These are phyloP conservation scores for Amanita polypyramis DNA, from an alignment of 768 basidiomycete genomes.

Conservation along the genomic window DNA sequence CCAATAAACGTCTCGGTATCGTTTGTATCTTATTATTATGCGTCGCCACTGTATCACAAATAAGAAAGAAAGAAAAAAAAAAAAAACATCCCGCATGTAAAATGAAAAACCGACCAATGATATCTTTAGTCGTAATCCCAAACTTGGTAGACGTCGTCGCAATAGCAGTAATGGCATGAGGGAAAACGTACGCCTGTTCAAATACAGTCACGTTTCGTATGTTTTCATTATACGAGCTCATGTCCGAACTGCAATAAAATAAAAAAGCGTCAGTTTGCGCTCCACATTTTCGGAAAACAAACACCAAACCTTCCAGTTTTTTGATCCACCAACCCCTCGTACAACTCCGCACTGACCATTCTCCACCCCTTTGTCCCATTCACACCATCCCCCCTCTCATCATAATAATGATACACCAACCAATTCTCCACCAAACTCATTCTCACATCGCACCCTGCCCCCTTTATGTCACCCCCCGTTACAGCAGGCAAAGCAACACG, in stretches of 20 bases:
- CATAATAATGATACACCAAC: constrained; percentile 84
- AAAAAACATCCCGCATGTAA: too few relatives aligned
- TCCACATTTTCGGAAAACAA: background rate
- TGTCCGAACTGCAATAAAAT: constrained; percentile 30
- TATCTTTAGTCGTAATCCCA: constrained; percentile 78
- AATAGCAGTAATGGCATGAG: constrained; percentile 58
- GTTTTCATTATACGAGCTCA: constrained; percentile 38
- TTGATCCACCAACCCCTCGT: constrained; percentile 69
- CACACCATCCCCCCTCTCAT: constrained; percentile 34
- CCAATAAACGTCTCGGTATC: constrained; percentile 61
- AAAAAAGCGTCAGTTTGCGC: background rate
- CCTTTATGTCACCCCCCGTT: constrained; percentile 11
- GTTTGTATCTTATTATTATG: constrained; percentile 63
- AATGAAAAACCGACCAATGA: constrained; percentile 46
- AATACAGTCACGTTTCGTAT: constrained; percentile 43
- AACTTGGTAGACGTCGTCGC: constrained; percentile 75
- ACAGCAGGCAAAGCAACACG: constrained; percentile 41
- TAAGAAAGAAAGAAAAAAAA: too few relatives aligned
- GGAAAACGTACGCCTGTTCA: constrained; percentile 63
- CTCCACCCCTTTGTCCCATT: constrained; percentile 55
- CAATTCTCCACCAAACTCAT: constrained; percentile 79
- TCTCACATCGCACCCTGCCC: constrained; percentile 50
- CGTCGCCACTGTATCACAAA: constrained; percentile 52
- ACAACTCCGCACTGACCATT: constrained; percentile 79
- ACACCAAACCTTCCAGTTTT: constrained; percentile 57